phyloP scores from a whole-genome alignment of 208 protist species.

The Angomonas ambiguus region DNA sequence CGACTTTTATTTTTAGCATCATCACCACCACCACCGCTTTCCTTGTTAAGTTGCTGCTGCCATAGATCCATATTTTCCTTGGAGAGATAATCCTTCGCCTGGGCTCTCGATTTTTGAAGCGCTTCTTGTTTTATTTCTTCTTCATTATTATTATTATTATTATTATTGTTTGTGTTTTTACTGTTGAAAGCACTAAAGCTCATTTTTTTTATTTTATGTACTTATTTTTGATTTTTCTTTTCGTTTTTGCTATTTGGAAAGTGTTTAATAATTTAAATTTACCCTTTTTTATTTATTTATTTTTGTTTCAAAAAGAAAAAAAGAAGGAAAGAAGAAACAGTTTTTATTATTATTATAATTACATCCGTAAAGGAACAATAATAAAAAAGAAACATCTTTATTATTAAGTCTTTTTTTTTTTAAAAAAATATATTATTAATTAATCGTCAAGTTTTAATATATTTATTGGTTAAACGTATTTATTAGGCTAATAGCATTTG shows the following conservation, averaged over 20 bases:
- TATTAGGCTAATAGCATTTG: not conserved
- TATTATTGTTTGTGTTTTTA: no score
- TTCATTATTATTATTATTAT: not conserved
- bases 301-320: conserved; percentile 11
- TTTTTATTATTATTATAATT: not conserved
- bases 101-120: conserved; percentile 23
- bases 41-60: conserved; percentile 31
- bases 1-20: conserved; percentile 15
- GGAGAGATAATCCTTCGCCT: conserved; percentile 52
- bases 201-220: no score
- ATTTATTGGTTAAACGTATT: conserved; percentile 3
- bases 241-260: conserved; percentile 1
- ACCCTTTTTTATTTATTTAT: not conserved
- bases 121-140: conserved; percentile 6
- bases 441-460: not conserved
- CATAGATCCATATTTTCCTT: conserved; percentile 58
- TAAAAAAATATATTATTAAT: not conserved
- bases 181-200: not conserved
- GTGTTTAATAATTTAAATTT: conserved; percentile 11
- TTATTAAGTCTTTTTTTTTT: conserved; percentile 5
- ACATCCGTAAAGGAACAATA: not conserved
- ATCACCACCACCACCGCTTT: conserved; percentile 4
- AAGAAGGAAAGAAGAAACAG: not conserved
- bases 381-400: not conserved
- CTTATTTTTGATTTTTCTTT: no score